phyloP scores from a whole-genome alignment of 1,284 basidiomycete genomes.

The Megacollybia platyphylla region DNA sequence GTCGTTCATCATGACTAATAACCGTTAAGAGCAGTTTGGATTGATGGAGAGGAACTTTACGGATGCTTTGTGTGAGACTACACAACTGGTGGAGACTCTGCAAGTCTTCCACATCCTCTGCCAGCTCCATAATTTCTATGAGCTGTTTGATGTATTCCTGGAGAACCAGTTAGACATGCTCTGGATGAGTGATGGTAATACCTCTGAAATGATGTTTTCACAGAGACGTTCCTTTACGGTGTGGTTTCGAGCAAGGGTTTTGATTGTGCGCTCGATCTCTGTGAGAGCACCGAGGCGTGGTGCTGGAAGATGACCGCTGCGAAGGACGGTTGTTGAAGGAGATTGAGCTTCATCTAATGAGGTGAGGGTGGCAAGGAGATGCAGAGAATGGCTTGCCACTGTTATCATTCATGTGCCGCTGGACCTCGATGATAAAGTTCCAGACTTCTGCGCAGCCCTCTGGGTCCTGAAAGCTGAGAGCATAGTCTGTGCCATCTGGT shows the following conservation, averaged over 20 bases:
- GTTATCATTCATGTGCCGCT: conserved; percentile 62
- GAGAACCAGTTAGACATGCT: conserved; percentile 2
- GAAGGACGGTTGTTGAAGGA: conserved; percentile 43
- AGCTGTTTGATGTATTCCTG: conserved; percentile 85
- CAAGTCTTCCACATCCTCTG: conserved; percentile 87
- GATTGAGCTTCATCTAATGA: conserved; percentile 37
- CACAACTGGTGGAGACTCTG: conserved; percentile 85
- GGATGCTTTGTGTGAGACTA: conserved; percentile 88
- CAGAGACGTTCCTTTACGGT: conserved; percentile 68
- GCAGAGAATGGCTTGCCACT: conserved; percentile 42
- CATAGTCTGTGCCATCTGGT: conserved; percentile 88
- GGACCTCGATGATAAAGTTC: conserved; percentile 95
- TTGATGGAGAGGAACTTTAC: conserved; percentile 36
- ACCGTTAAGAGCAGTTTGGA: conserved; percentile 8
- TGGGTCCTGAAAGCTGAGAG: conserved; percentile 93
- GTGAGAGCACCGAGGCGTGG: conserved; percentile 61
- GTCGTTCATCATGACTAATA: conserved; percentile 86
- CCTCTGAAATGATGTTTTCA: conserved; percentile 71
- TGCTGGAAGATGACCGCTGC: conserved; percentile 56
- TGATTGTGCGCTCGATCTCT: conserved; percentile 70
- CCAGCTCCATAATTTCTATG: conserved; percentile 73
- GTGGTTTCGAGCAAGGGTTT: conserved; percentile 51
- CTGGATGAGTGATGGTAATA: conserved; percentile 21
- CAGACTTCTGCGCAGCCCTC: conserved; percentile 96
- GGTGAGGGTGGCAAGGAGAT: conserved; percentile 31